Conservation (phyloP, 495 filamentous ascomycete genomes). For the Xylaria bambusicola region DNA sequence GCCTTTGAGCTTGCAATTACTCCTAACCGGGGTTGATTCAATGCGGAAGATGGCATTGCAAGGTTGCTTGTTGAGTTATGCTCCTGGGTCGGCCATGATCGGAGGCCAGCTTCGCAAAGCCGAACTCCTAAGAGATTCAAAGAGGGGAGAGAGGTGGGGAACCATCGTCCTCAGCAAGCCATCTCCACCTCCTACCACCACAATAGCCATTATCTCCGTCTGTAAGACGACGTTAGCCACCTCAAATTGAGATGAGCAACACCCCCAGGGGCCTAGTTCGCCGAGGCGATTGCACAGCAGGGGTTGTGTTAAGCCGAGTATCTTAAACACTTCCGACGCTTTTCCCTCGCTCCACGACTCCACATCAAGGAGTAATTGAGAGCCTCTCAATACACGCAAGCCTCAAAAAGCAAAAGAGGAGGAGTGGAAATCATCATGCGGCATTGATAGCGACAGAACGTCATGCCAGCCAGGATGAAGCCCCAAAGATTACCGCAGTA, state of each 20-base stretch:
- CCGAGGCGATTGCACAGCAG: constrained; percentile 25
- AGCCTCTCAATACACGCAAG: constrained; percentile 19
- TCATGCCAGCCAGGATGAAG: constrained; percentile 15
- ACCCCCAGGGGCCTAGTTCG: constrained; percentile 31
- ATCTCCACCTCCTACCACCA: constrained; percentile 29
- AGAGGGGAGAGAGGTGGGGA: constrained; percentile 23
- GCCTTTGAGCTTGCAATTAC: neutral
- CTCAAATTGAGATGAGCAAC: constrained; percentile 41
- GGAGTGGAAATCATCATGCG: constrained; percentile 8
- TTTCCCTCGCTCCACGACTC: constrained; percentile 13
- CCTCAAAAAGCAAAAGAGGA: constrained; percentile 12
- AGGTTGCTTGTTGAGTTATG: constrained; percentile 27
- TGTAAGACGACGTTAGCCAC: constrained; percentile 36
- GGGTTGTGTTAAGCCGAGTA: constrained; percentile 14
- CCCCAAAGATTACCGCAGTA: constrained; percentile 18
- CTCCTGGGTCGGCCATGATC: constrained; percentile 30
- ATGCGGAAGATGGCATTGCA: constrained; percentile 11
- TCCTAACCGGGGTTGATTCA: constrained; percentile 5
- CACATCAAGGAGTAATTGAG: constrained; percentile 4
- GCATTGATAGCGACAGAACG: constrained; percentile 14
- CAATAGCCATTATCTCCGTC: constrained; percentile 39
- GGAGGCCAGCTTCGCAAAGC: constrained; percentile 24
- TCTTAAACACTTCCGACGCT: constrained; percentile 13
- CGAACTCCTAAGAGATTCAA: neutral
- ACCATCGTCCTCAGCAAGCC: constrained; percentile 30